Conservation (phyloP, 768 basidiomycete genomes). For the Pleurotus cornucopiae region DNA sequence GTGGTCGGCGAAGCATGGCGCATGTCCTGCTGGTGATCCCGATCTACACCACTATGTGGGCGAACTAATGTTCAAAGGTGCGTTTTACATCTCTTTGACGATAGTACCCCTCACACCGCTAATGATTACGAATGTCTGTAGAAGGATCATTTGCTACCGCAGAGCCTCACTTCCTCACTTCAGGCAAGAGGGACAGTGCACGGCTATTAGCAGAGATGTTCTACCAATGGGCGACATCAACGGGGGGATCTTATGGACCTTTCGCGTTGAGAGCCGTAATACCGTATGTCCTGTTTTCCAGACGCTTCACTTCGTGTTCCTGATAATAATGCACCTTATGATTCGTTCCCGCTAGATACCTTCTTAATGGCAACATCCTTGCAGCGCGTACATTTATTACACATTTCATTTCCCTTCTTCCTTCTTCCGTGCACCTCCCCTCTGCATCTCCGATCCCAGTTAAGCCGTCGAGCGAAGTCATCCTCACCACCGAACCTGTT, state of each 20-base stretch:
- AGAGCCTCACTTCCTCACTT: constrained; percentile 78
- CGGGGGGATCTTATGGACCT: constrained; percentile 50
- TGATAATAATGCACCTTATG: not conserved
- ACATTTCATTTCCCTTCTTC: constrained; percentile 66
- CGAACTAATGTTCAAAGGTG: constrained; percentile 83
- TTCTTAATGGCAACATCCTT: constrained; percentile 86
- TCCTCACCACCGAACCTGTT: constrained; percentile 67
- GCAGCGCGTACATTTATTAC: constrained; percentile 89
- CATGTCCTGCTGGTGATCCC: constrained; percentile 85
- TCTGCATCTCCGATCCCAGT: constrained; percentile 44
- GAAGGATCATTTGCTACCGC: constrained; percentile 75
- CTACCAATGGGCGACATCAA: constrained; percentile 60
- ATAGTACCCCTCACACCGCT: not conserved
- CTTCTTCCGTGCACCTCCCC: constrained; percentile 42
- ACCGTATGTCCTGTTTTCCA: constrained; percentile 57
- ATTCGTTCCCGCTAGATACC: constrained; percentile 42
- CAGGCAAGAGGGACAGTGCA: constrained; percentile 88
- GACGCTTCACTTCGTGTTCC: not conserved
- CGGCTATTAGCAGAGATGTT: constrained; percentile 83
- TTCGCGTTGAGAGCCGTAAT: constrained; percentile 85
- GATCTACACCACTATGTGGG: constrained; percentile 88
- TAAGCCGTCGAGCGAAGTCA: constrained; percentile 53
- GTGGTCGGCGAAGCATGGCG: constrained; percentile 79
- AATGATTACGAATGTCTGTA: constrained; percentile 22
- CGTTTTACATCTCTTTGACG: constrained; percentile 4